Percentiles rank a stretch among this genome's conserved stretches.
Evolutionary conservation across 208 protist genomes (phyloP).

Genomic region (Angomonas desouzai): DNA sequence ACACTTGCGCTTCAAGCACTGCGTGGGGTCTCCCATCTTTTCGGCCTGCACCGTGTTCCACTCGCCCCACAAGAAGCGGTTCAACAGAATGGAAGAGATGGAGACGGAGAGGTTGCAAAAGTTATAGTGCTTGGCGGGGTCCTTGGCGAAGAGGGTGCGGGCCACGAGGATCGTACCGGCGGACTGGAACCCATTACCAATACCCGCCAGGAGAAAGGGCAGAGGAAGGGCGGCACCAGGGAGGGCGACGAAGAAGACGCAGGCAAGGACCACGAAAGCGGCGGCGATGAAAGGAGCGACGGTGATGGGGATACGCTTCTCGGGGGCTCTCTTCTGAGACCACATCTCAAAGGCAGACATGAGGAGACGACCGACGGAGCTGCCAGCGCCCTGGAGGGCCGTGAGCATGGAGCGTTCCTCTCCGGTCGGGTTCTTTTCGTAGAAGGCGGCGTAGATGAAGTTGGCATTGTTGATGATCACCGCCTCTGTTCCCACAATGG

Average conservation of each 20-base stretch:
- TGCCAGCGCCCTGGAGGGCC: constrained; percentile 31
- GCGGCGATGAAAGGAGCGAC: constrained; percentile 34
- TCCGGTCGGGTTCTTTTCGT: not conserved
- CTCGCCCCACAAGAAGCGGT: constrained; percentile 39
- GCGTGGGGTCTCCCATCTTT: not conserved
- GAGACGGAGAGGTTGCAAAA: constrained; percentile 37
- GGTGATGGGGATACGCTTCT: constrained; percentile 63
- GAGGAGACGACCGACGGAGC: constrained; percentile 30
- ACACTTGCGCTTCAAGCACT: constrained; percentile 4
- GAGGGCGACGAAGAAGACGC: constrained; percentile 38
- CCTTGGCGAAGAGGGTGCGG: constrained; percentile 63
- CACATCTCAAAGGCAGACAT: constrained; percentile 55
- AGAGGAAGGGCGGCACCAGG: constrained; percentile 32
- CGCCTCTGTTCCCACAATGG: constrained; percentile 14
- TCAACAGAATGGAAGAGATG: constrained; percentile 35
- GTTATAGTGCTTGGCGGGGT: constrained; percentile 72
- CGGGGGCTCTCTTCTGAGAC: constrained; percentile 43
- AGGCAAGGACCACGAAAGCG: constrained; percentile 25
- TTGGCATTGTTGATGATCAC: constrained; percentile 24
- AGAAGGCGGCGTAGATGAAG: constrained; percentile 23
- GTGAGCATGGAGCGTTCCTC: constrained; percentile 28
- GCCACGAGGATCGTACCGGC: constrained; percentile 40
- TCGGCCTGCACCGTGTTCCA: constrained; percentile 10
- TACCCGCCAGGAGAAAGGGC: constrained; percentile 38
- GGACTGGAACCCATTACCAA: constrained; percentile 51